Conservation (phyloP, 2,329 filamentous ascomycete genomes). For the Calonectria fujianensis region DNA sequence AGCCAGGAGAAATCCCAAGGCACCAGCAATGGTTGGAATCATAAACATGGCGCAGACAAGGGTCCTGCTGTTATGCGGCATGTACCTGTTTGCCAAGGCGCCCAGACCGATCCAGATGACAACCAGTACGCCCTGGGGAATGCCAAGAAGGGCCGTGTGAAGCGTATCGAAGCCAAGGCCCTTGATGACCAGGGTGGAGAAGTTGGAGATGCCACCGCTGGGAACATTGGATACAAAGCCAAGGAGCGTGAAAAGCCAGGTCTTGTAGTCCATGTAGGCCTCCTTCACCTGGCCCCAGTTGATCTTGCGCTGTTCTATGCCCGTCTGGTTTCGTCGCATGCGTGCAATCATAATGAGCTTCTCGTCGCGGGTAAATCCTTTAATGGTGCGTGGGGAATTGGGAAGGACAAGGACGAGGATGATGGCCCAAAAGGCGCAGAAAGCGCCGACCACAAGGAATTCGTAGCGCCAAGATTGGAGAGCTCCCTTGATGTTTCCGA, state of each 20-base stretch:
- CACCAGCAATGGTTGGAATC: slow-evolving; percentile 75
- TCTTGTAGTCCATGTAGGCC: slow-evolving; percentile 74
- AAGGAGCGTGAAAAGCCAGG: slow-evolving; percentile 74
- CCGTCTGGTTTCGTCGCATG: slow-evolving; percentile 74
- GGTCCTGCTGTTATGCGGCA: slow-evolving; percentile 69
- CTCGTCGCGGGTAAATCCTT: slow-evolving; percentile 70
- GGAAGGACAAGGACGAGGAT: slow-evolving; percentile 74
- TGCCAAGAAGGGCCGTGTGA: slow-evolving; percentile 61
- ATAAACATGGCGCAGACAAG: slow-evolving; percentile 74
- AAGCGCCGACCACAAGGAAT: slow-evolving; percentile 77
- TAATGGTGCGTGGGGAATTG: slow-evolving; percentile 73
- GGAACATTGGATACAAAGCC: slow-evolving; percentile 72
- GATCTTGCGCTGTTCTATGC: slow-evolving; percentile 73
- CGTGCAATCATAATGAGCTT: slow-evolving; percentile 73
- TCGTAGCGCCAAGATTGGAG: slow-evolving; percentile 80
- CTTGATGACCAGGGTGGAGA: slow-evolving; percentile 76
- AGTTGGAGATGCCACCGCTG: slow-evolving; percentile 77
- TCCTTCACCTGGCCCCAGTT: slow-evolving; percentile 74
- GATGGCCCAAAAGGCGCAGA: slow-evolving; percentile 77
- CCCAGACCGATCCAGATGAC: slow-evolving; percentile 65
- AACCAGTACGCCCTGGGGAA: slow-evolving; percentile 61
- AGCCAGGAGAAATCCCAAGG: slow-evolving; percentile 75
- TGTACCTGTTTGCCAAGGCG: slow-evolving; percentile 61
- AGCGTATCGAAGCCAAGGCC: slow-evolving; percentile 71
- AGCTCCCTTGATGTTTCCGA: slow-evolving; percentile 74